These are phyloP conservation scores for Physcia stellaris DNA, from an alignment of 495 filamentous ascomycete species.

Conservation along the genomic window DNA sequence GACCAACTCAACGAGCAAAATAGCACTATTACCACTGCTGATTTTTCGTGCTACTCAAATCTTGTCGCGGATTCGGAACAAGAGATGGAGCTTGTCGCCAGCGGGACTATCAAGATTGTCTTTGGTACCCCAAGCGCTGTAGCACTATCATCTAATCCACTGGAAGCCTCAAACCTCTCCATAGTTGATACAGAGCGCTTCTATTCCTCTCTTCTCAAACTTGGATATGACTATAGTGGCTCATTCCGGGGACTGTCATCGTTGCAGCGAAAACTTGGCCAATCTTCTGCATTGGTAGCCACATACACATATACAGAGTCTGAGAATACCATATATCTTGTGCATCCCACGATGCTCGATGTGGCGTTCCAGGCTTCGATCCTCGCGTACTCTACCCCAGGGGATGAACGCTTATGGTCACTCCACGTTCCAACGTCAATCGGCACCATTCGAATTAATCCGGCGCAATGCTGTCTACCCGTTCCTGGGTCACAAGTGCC, in stretches of 20 bases:
- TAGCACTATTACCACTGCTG: conserved; percentile 10
- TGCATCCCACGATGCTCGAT: conserved; percentile 36
- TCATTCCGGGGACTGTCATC: conserved; percentile 26
- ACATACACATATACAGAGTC: conserved; percentile 20
- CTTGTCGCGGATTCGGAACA: neutral
- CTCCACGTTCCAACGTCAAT: conserved; percentile 11
- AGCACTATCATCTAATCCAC: conserved; percentile 15
- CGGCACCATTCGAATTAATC: conserved; percentile 5
- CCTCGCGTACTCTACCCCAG: conserved; percentile 29
- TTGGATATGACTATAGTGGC: conserved; percentile 28
- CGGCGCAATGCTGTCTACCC: conserved; percentile 2
- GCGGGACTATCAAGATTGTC: conserved; percentile 20
- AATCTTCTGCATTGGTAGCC: conserved; percentile 25
- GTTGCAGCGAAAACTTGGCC: conserved; percentile 31
- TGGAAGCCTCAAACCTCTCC: conserved; percentile 20
- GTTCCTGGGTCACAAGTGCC: conserved; percentile 4
- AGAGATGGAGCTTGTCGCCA: conserved; percentile 3
- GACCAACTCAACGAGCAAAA: conserved; percentile 20
- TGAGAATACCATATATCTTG: conserved; percentile 19
- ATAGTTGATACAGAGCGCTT: conserved; percentile 23
- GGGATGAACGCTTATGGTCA: conserved; percentile 20
- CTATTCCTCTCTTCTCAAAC: conserved; percentile 29
- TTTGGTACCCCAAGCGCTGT: conserved; percentile 17
- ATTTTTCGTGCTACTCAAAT: conserved; percentile 7
- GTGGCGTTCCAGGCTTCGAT: conserved; percentile 32